phyloP scores from a whole-genome alignment of 139 green algal genomes.

The Choricystis sp. region DNA sequence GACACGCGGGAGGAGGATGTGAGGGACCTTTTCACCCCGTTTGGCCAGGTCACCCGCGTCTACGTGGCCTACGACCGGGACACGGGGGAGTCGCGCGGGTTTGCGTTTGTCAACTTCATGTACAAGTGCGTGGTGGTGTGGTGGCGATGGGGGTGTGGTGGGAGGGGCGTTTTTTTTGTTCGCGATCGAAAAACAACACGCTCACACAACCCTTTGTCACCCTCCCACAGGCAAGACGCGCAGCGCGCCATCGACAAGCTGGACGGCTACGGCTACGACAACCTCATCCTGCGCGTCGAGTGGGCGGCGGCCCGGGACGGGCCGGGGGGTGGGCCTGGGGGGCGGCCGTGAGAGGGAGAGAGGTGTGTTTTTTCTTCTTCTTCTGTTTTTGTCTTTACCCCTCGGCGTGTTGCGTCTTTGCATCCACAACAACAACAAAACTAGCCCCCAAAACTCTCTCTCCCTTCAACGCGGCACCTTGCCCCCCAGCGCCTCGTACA shows the following conservation, averaged over 20 bases:
- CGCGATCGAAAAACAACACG: no score
- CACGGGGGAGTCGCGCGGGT: conserved; percentile 80
- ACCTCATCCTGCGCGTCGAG: conserved; percentile 92
- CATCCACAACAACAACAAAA: background rate
- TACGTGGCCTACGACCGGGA: conserved; percentile 92
- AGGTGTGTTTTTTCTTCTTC: background rate
- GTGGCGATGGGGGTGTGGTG: no score
- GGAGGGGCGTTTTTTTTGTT: no score
- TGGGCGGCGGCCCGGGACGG: conserved; percentile 61
- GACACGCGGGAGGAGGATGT: conserved; percentile 85
- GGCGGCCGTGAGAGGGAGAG: background rate
- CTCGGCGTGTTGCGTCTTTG: background rate
- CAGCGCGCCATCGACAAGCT: conserved; percentile 78
- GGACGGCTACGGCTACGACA: conserved; percentile 93
- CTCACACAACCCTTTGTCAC: no score
- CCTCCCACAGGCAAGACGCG: conserved; percentile 69
- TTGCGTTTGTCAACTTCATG: conserved; percentile 97
- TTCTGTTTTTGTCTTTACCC: background rate
- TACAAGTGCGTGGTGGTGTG: conserved; percentile 33
- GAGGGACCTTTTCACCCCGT: conserved; percentile 85
- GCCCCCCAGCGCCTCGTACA: no score
- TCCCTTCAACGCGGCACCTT: no score
- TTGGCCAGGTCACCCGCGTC: conserved; percentile 79
- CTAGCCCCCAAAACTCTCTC: no score
- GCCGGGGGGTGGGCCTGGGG: background rate